Percentiles rank a stretch among this genome's conserved stretches.
Conservation (phyloP, 2,329 filamentous ascomycete genomes). For the Fusarium sp. region DNA sequence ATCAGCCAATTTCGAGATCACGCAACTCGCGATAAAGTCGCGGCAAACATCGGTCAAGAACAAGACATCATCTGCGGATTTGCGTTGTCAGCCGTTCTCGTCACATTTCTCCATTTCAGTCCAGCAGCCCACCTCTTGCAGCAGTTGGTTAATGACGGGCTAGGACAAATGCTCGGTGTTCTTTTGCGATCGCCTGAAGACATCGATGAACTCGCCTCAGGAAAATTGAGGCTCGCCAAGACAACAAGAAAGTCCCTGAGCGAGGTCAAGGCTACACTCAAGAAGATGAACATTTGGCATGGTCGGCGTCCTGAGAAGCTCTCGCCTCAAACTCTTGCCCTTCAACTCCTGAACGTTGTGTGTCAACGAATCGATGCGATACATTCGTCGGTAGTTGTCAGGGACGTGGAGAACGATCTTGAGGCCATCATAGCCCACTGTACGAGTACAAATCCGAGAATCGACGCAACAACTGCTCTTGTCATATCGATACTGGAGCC, state of each 20-base stretch:
- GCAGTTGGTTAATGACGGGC: conserved; percentile 66
- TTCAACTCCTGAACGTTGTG: conserved; percentile 70
- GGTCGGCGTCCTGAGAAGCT: conserved; percentile 62
- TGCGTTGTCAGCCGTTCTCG: conserved; percentile 71
- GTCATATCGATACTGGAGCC: conserved; percentile 56
- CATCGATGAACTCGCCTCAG: conserved; percentile 70
- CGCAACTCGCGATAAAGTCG: conserved; percentile 76
- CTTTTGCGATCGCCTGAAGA: conserved; percentile 67
- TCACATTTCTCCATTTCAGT: conserved; percentile 71
- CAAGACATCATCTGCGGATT: conserved; percentile 73
- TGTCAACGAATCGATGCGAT: conserved; percentile 47
- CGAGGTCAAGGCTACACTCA: conserved; percentile 65
- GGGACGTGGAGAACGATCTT: conserved; percentile 48
- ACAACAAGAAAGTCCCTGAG: conserved; percentile 68
- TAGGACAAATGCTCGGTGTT: conserved; percentile 66
- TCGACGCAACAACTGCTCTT: conserved; percentile 58
- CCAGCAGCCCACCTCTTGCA: conserved; percentile 70
- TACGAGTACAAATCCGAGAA: conserved; percentile 22
- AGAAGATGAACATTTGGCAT: conserved; percentile 71
- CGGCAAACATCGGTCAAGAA: conserved; percentile 70
- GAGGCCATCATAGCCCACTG: conserved; percentile 43
- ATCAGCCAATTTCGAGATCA: conserved; percentile 79
- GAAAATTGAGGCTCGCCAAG: conserved; percentile 77
- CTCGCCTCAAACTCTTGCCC: conserved; percentile 72
- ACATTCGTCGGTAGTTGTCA: conserved; percentile 47